These are phyloP conservation scores for Elsinoe batatas DNA, from an alignment of 2,329 filamentous ascomycete species.

Conservation along the genomic window DNA sequence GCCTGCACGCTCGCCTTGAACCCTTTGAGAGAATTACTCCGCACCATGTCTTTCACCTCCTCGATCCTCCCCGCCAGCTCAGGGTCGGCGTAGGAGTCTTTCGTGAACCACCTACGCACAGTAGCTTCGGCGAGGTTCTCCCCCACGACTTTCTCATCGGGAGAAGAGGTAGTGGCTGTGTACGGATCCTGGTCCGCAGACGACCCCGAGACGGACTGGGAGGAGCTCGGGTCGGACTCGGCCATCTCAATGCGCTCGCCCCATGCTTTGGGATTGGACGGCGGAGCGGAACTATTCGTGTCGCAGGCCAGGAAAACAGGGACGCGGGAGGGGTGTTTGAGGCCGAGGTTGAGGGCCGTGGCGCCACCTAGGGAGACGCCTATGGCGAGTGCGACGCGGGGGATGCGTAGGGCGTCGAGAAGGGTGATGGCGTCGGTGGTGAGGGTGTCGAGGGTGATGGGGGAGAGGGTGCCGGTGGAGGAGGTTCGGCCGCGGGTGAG, in stretches of 20 bases:
- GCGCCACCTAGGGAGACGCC: constrained; percentile 77
- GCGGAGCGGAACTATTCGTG: constrained; percentile 63
- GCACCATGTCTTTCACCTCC: constrained; percentile 59
- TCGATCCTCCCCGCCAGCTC: constrained; percentile 40
- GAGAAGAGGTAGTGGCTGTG: constrained; percentile 22
- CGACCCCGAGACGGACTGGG: constrained; percentile 16
- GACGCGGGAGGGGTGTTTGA: constrained; percentile 53
- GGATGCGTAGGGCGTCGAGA: constrained; percentile 59
- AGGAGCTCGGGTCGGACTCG: constrained; percentile 37
- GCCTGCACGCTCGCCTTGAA: constrained; percentile 60
- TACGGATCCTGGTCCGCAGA: constrained; percentile 19
- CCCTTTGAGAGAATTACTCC: constrained; percentile 57
- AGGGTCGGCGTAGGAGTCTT: constrained; percentile 47
- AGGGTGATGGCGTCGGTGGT: constrained; percentile 57
- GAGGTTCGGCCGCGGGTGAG: constrained; percentile 59
- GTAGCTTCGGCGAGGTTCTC: constrained; percentile 58
- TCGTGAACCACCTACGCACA: constrained; percentile 64
- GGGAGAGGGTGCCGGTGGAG: constrained; percentile 29
- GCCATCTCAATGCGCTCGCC: constrained; percentile 62
- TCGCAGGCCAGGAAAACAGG: constrained; percentile 62
- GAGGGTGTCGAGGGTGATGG: constrained; percentile 52
- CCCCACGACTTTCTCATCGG: constrained; percentile 48
- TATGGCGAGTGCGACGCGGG: constrained; percentile 55
- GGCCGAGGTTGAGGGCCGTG: constrained; percentile 62
- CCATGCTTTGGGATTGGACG: constrained; percentile 71